Conservation (phyloP, 2,329 filamentous ascomycete species). For the Talaromyces funiculosus region DNA sequence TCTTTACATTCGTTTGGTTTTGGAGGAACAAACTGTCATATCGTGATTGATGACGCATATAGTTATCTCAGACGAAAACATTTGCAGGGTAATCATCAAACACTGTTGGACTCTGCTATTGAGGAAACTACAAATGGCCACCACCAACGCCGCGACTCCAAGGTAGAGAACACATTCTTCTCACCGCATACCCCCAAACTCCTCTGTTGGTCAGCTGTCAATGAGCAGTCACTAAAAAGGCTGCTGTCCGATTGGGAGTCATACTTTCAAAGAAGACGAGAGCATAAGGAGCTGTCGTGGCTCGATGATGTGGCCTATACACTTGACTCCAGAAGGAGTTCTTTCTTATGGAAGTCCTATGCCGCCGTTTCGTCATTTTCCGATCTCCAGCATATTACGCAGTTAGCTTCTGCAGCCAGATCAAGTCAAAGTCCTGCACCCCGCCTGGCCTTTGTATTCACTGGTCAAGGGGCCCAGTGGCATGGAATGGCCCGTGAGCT, state of each 20-base stretch:
- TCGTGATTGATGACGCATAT: background rate
- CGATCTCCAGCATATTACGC: background rate
- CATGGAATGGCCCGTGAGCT: constrained; percentile 17
- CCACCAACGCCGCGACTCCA: background rate
- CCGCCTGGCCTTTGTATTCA: constrained; percentile 17
- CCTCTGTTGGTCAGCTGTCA: background rate
- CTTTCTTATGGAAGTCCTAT: background rate
- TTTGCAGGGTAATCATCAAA: background rate
- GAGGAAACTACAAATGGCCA: background rate
- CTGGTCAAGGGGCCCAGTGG: constrained; percentile 21
- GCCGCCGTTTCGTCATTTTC: background rate
- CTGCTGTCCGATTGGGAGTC: background rate
- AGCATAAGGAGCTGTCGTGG: background rate
- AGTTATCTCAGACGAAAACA: background rate
- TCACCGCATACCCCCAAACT: background rate
- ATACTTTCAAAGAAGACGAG: background rate
- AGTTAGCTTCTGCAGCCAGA: background rate
- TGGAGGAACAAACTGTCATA: background rate
- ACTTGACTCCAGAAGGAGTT: background rate
- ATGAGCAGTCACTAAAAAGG: background rate
- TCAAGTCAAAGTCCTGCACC: background rate
- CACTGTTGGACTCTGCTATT: background rate
- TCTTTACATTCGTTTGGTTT: background rate
- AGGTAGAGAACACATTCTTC: background rate
- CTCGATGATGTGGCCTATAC: background rate